Percentiles rank a stretch among this genome's conserved stretches.
phyloP scores from a whole-genome alignment of 2,329 filamentous ascomycete genomes.

The Nothopassalora personata region DNA sequence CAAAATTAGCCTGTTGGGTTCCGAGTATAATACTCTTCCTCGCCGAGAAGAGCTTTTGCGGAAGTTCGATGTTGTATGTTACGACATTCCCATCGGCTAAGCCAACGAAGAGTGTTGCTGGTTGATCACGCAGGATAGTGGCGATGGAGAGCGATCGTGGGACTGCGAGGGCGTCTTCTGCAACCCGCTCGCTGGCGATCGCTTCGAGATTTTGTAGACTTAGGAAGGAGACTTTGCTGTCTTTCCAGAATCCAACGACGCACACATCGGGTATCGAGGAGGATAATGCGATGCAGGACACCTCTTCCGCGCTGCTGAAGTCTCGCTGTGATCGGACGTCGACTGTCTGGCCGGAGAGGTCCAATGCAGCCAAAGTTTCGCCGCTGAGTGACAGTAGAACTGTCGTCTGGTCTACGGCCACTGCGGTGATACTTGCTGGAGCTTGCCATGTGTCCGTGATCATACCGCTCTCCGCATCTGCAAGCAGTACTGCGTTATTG shows the following conservation, averaged over 20 bases:
- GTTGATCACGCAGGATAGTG: conserved; percentile 62
- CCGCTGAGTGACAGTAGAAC: conserved; percentile 73
- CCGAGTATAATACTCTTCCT: conserved; percentile 81
- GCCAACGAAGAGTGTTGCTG: conserved; percentile 76
- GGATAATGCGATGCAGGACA: conserved; percentile 78
- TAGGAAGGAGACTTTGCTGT: conserved; percentile 71
- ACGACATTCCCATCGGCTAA: conserved; percentile 90
- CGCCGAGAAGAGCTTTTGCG: conserved; percentile 59
- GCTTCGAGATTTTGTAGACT: conserved; percentile 61
- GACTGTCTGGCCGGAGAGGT: conserved; percentile 54
- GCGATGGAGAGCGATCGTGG: conserved; percentile 77
- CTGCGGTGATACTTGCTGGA: conserved; percentile 63
- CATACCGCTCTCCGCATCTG: conserved; percentile 53
- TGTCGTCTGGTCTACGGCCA: conserved; percentile 65
- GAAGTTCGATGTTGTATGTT: conserved; percentile 66
- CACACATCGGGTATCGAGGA: conserved; percentile 59
- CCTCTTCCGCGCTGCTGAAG: conserved; percentile 64
- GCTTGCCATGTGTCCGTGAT: conserved; percentile 56
- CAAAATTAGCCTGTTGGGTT: conserved; percentile 76
- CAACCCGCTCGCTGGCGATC: conserved; percentile 55
- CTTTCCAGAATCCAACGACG: conserved; percentile 81
- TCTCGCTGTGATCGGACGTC: conserved; percentile 54
- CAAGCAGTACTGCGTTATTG: conserved; percentile 54
- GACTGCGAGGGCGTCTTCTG: conserved; percentile 61
- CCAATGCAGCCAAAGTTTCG: conserved; percentile 63